Evolutionary conservation across 371 early-diverging fungal genomes (phyloP).

Genomic region (Mortierella sp.): DNA sequence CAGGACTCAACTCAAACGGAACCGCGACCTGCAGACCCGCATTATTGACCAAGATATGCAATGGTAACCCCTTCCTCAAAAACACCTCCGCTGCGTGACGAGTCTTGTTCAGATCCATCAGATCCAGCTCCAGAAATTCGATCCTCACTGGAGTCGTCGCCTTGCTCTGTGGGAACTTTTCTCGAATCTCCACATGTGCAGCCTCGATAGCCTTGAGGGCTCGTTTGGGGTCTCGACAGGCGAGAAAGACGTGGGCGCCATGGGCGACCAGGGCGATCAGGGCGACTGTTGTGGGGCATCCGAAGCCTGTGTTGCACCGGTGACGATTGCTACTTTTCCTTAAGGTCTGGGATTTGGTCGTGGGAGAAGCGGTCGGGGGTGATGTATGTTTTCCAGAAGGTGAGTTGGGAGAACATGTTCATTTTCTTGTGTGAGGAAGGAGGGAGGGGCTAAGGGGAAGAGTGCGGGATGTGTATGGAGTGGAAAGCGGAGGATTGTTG

Average conservation of each 20-base stretch:
- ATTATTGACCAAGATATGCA: conserved; percentile 77
- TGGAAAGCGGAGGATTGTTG: not conserved
- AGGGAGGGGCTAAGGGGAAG: too few species aligned
- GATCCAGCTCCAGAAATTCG: conserved; percentile 66
- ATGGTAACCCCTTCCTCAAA: conserved; percentile 50
- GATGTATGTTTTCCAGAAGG: conserved; percentile 16
- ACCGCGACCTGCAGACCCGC: conserved; percentile 75
- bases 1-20: conserved; percentile 71
- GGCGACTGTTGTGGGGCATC: conserved; percentile 67
- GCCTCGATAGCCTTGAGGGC: conserved; percentile 61
- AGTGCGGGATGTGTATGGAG: not conserved
- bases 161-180: not conserved
- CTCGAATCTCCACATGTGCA: conserved; percentile 63
- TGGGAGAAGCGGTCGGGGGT: conserved; percentile 33
- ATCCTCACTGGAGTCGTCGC: conserved; percentile 23
- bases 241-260: conserved; percentile 69
- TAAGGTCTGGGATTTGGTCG: conserved; percentile 69
- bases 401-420: not conserved
- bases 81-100: conserved; percentile 65
- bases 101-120: conserved; percentile 64
- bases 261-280: conserved; percentile 72
- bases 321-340: conserved; percentile 78
- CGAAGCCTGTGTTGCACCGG: conserved; percentile 81
- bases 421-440: not conserved
- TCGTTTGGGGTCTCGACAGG: conserved; percentile 66